Base-by-base conservation (phyloP, 129 eudicot genomes). In the Pulicaria dysenterica region DNA sequence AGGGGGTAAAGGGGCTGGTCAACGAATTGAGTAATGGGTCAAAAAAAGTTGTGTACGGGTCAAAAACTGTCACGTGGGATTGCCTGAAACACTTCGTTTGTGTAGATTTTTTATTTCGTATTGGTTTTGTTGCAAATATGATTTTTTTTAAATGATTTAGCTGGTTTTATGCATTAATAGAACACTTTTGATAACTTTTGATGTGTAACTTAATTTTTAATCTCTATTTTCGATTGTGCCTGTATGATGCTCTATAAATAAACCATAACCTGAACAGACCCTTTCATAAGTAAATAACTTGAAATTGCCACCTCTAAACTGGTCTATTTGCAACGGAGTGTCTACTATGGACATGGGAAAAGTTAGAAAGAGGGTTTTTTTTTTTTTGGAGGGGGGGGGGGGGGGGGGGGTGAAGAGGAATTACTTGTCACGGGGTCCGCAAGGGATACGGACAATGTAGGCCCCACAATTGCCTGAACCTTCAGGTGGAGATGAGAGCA, bases 361-460 rank as follows among this genome's bases (percentile, higher is more conserved):
- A 42, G 8, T 3, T 43, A n/a, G n/a, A n/a, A n/a, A n/a, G n/a
- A n/a, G n/a, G n/a, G n/a, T n/a, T n/a, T n/a, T n/a, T n/a, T n/a
- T n/a, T n/a, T n/a, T n/a, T n/a, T n/a, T n/a, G n/a, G n/a, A n/a
- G n/a, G n/a, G n/a, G n/a, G n/a, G 1, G 40, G 40, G 36, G 41
- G 44, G 49, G 4, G 34, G n/a, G 42, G 47, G 39, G 5, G 19
- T 36, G 47, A 66, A 62, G 73, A 69, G 67, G 56, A 73, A 53
- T 15, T 86, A 90, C 92, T 83, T 90, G 63, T 84, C 85, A 6
- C 84, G 85, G 60, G 96, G 94, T 62, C 96, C 96, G 62, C 89
- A 87, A 8, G 96, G 96, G 70, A 90, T 83, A 24, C 96, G 83
- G 24, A 87, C 82, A 15, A 90, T 83, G 75, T 90, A 90, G 79